Evolutionary conservation across 1,139 yeast genomes (phyloP), one percentile per base, ranked within the genome.

Genomic region (Barnettozyma hawaiiensis): DNA sequence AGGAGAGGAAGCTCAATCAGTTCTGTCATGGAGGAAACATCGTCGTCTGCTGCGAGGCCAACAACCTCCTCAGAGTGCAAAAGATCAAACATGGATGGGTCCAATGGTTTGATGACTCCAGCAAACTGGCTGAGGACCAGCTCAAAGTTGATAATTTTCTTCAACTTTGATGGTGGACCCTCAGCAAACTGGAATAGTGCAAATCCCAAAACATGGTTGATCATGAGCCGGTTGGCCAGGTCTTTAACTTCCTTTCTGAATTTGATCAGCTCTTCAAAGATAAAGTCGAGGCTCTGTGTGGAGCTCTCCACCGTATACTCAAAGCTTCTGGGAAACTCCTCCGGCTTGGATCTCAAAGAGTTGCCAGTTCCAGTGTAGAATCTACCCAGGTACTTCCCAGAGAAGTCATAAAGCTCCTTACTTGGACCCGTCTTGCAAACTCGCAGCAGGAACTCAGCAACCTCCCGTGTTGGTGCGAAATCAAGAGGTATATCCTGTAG

Each of bases 371-470:
- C 35, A 9, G 56, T 44, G 49, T 71, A 75, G 45, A 57, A 71
- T 3, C 59, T 49, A 0, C 78, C 76, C 18, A 77, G 53, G 44
- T 68, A 69, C 14, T 62, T 59, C 0, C 72, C 71, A 39, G 68
- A 60, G 75, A 80, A 76, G 1, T 57, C 19, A 3, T 57, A 57
- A 46, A 73, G 66, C 1, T 48, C 48, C 4, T 41, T 40, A 1
- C 63, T 48, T 3, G 44, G 7, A 3, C 26, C 24, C 2, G 33
- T 3, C 20, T 44, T 42, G 1, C 46, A 37, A 2, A 52, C 37
- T 4, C 49, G 34, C 36, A 61, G 40, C 8, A 66, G 51, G 7
- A 56, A 43, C 29, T 51, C 49, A 2, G 64, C 65, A 19, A 66
- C 61, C 11, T 43, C 40, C 8, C 34, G 36, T 11, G 44, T 35